Evolutionary conservation across 2,329 filamentous ascomycete species (phyloP).

Genomic region (Rhynchosporium secalis): DNA sequence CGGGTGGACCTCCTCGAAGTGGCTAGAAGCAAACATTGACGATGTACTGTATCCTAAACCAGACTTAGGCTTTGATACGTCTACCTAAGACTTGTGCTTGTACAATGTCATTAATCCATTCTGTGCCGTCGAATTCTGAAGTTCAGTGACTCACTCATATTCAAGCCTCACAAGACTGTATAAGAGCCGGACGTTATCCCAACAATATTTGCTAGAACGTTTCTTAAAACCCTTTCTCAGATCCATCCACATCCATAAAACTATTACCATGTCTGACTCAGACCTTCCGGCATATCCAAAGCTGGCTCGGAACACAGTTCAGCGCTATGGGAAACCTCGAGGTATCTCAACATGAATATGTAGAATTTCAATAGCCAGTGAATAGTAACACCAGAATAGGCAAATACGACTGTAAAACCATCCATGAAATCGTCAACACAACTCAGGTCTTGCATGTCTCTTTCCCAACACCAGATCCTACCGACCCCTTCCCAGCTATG

Average conservation of each 20-base stretch:
- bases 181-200: not conserved
- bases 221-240: not conserved
- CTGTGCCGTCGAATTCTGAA: too few relatives aligned
- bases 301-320: slow-evolving; percentile 32
- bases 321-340: slow-evolving; percentile 32
- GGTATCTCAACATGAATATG: slow-evolving; percentile 12
- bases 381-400: slow-evolving; percentile 46
- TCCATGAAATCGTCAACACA: slow-evolving; percentile 74
- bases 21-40: slow-evolving; percentile 1
- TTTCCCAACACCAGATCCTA: slow-evolving; percentile 60
- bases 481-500: slow-evolving; percentile 49
- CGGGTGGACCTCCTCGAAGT: slow-evolving; percentile 4
- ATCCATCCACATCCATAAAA: not conserved
- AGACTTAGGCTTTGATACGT: not conserved
- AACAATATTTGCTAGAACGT: not conserved
- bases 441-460: slow-evolving; percentile 78
- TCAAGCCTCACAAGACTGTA: not conserved
- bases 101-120: not conserved
- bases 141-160: slow-evolving; percentile 4
- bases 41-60: too few relatives aligned
- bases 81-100: not conserved
- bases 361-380: too few relatives aligned
- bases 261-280: slow-evolving; percentile 20
- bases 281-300: slow-evolving; percentile 28
- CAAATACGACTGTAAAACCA: slow-evolving; percentile 69